These are phyloP conservation scores for Parastagonospora nodorum DNA, from an alignment of 2,329 filamentous ascomycete species.

Conservation along the genomic window DNA sequence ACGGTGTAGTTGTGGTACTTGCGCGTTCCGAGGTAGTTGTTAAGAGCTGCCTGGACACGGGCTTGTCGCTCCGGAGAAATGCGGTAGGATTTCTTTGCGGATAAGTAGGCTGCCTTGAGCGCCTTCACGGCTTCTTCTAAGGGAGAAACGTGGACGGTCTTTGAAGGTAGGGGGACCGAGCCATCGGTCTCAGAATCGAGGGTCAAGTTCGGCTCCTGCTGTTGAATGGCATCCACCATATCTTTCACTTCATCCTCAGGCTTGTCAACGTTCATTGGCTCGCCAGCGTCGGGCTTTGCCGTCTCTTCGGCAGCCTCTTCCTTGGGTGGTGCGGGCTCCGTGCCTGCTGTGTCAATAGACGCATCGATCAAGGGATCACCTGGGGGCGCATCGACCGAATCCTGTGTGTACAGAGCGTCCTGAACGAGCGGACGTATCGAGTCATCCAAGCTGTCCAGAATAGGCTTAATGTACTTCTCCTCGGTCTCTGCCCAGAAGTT, in stretches of 20 bases:
- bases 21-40: slow-evolving; percentile 78
- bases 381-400: slow-evolving; percentile 32
- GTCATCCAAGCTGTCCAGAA: slow-evolving; percentile 65
- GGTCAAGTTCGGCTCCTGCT: slow-evolving; percentile 29
- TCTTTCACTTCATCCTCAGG: slow-evolving; percentile 26
- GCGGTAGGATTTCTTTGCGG: slow-evolving; percentile 83
- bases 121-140: slow-evolving; percentile 52
- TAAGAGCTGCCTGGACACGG: slow-evolving; percentile 75
- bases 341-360: slow-evolving; percentile 22
- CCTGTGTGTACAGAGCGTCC: slow-evolving; percentile 60
- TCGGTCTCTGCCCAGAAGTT: slow-evolving; percentile 85
- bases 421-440: slow-evolving; percentile 67
- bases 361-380: slow-evolving; percentile 43
- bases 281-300: slow-evolving; percentile 9
- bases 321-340: slow-evolving; percentile 8
- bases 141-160: slow-evolving; percentile 32
- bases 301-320: slow-evolving; percentile 15
- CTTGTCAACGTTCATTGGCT: slow-evolving; percentile 8
- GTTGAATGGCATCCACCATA: slow-evolving; percentile 29
- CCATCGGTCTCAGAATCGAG: slow-evolving; percentile 39
- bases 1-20: slow-evolving; percentile 99
- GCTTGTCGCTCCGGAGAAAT: slow-evolving; percentile 72
- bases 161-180: slow-evolving; percentile 29
- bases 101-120: slow-evolving; percentile 80
- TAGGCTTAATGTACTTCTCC: slow-evolving; percentile 76